Evolutionary conservation across 148 eudicot genomes (phyloP).

Genomic region (Polygonum aviculare): DNA sequence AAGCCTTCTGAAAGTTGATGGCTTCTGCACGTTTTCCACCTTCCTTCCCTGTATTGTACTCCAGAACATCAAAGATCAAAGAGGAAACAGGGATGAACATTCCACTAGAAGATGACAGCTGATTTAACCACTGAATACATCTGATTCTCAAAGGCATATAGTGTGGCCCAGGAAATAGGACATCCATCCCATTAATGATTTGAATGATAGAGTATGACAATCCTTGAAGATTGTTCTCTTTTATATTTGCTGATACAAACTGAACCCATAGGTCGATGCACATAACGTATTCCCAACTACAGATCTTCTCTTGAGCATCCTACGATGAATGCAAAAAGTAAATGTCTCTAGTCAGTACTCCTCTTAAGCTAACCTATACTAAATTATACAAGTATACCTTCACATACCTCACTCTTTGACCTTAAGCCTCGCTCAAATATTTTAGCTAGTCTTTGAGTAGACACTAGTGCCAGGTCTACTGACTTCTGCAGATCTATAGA

Average conservation of each 20-base stretch:
- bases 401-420: conserved; percentile 59
- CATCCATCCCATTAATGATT: conserved; percentile 65
- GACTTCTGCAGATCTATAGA: conserved; percentile 73
- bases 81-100: conserved; percentile 70
- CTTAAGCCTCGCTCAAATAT: conserved; percentile 51
- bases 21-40: conserved; percentile 41
- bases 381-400: background rate
- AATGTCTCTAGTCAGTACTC: background rate
- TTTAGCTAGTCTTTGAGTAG: conserved; percentile 51
- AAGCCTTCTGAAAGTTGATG: conserved; percentile 33
- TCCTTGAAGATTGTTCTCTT: conserved; percentile 55
- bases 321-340: conserved; percentile 21
- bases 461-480: conserved; percentile 41
- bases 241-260: conserved; percentile 49
- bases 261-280: conserved; percentile 85
- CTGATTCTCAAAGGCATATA: conserved; percentile 66
- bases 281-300: conserved; percentile 72
- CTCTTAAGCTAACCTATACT: background rate
- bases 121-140: conserved; percentile 83
- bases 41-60: conserved; percentile 53
- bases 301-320: conserved; percentile 77
- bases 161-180: conserved; percentile 67
- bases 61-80: conserved; percentile 60
- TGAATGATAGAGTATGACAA: conserved; percentile 46
- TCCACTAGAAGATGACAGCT: conserved; percentile 60